A percentile compares a stretch with the other conserved stretches of the same genome.
Evolutionary conservation across 1,284 basidiomycete species (phyloP).

Genomic region (Ustilago nuda): DNA sequence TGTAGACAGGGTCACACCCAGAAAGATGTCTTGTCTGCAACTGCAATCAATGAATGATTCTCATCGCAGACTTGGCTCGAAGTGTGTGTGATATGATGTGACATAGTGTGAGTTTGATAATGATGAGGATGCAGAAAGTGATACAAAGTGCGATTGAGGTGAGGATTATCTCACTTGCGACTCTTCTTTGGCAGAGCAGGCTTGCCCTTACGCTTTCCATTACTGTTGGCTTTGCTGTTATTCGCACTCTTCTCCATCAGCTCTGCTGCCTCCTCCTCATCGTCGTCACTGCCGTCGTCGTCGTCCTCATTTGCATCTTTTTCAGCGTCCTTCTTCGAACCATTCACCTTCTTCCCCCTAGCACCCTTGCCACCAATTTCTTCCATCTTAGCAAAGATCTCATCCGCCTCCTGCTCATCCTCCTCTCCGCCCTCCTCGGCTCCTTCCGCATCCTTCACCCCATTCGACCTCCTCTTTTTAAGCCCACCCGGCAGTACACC

Average conservation of each 20-base stretch:
- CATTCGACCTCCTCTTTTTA: constrained; percentile 1
- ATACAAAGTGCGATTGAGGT: neutral
- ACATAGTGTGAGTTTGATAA: neutral
- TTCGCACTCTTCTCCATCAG: constrained; percentile 5
- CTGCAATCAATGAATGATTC: neutral
- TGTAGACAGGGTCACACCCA: constrained; percentile 4
- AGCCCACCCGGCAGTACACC: constrained; percentile 25
- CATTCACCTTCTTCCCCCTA: neutral
- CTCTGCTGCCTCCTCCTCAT: constrained; percentile 21
- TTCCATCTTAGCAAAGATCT: constrained; percentile 49
- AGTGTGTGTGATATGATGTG: neutral
- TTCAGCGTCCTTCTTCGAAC: neutral
- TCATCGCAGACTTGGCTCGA: neutral
- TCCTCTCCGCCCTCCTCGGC: constrained; percentile 26
- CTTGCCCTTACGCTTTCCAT: constrained; percentile 13
- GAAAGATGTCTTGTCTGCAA: neutral
- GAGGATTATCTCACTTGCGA: constrained; percentile 20
- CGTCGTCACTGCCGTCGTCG: constrained; percentile 14
- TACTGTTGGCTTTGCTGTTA: neutral
- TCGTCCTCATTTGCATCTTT: neutral
- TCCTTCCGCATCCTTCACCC: constrained; percentile 29
- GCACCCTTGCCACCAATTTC: constrained; percentile 20
- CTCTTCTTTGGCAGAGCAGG: constrained; percentile 29
- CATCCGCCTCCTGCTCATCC: constrained; percentile 40
- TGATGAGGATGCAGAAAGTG: neutral